phyloP scores from a whole-genome alignment of 2,329 filamentous ascomycete species.

The Monosporascus sp. region DNA sequence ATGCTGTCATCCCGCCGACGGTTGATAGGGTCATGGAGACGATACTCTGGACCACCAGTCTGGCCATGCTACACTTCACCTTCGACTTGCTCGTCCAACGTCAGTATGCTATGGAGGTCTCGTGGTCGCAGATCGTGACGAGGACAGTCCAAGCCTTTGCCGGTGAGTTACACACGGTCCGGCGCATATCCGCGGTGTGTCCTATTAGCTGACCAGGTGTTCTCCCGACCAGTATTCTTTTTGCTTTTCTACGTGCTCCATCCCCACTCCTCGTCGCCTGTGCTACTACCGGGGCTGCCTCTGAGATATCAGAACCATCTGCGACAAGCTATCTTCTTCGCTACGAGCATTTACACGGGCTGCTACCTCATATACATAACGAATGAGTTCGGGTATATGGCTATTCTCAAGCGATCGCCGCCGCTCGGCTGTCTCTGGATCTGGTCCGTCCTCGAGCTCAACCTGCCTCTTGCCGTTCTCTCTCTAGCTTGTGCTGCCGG shows the following conservation, averaged over 20 bases:
- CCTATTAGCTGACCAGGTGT: neutral
- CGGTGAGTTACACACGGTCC: slow-evolving; percentile 32
- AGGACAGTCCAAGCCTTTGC: slow-evolving; percentile 49
- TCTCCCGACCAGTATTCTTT: slow-evolving; percentile 40
- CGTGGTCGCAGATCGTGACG: slow-evolving; percentile 49
- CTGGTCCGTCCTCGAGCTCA: slow-evolving; percentile 85
- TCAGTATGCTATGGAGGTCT: slow-evolving; percentile 66
- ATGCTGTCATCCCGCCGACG: slow-evolving; percentile 30
- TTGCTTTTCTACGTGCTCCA: slow-evolving; percentile 53
- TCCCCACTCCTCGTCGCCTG: slow-evolving; percentile 42
- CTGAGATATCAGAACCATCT: slow-evolving; percentile 38
- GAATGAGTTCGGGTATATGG: slow-evolving; percentile 75
- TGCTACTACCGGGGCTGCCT: slow-evolving; percentile 45
- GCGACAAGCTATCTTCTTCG: slow-evolving; percentile 59
- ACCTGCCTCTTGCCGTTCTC: slow-evolving; percentile 57
- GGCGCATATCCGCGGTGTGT: too few species aligned
- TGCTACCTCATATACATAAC: slow-evolving; percentile 78
- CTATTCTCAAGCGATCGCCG: slow-evolving; percentile 89
- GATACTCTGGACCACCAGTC: slow-evolving; percentile 52
- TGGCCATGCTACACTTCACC: slow-evolving; percentile 70
- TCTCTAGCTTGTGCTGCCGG: slow-evolving; percentile 41
- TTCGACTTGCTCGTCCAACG: slow-evolving; percentile 74
- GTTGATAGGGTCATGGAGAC: slow-evolving; percentile 51
- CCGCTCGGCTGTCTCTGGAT: slow-evolving; percentile 86
- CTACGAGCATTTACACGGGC: slow-evolving; percentile 55